Percentiles rank a stretch among this genome's conserved stretches.
Conservation (phyloP, 257 asterid genomes). For the Lavandula angustifolia region DNA sequence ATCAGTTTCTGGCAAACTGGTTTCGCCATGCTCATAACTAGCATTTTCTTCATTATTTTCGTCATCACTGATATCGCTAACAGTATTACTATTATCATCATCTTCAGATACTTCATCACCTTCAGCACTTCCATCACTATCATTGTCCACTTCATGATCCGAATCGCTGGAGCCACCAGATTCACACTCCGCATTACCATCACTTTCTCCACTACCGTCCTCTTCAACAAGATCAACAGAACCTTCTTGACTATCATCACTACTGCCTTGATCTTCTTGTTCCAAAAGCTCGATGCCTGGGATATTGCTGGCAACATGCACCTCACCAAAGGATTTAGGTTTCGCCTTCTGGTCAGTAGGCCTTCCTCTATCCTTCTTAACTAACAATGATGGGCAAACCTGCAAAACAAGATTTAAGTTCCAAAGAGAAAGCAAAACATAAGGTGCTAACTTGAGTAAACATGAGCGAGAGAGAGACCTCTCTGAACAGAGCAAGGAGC, state of each 20-base stretch:
- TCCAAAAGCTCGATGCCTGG: constrained; percentile 85
- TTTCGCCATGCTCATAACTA: constrained; percentile 40
- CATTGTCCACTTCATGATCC: constrained; percentile 42
- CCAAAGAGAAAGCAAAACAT: neutral
- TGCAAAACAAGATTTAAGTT: constrained; percentile 38
- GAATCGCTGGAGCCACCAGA: constrained; percentile 37
- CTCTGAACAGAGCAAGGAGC: constrained; percentile 82
- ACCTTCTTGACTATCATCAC: constrained; percentile 44
- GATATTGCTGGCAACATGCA: constrained; percentile 59
- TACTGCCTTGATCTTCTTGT: constrained; percentile 42
- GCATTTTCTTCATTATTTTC: constrained; percentile 37
- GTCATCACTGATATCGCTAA: constrained; percentile 41
- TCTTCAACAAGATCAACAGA: constrained; percentile 36
- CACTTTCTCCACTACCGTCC: constrained; percentile 40
- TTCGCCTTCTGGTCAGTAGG: constrained; percentile 66
- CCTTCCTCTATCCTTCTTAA: constrained; percentile 93
- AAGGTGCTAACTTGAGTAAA: neutral
- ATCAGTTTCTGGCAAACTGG: constrained; percentile 31
- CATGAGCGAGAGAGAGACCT: constrained; percentile 43
- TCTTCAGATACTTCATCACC: constrained; percentile 47
- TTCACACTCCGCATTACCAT: constrained; percentile 43
- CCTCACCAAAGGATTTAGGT: constrained; percentile 92
- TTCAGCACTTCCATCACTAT: constrained; percentile 35
- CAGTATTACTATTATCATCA: constrained; percentile 32
- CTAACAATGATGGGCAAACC: constrained; percentile 87